These are phyloP conservation scores for Pseudoperonospora humuli DNA, from an alignment of 352 stramenopile genomes.

Conservation along the genomic window DNA sequence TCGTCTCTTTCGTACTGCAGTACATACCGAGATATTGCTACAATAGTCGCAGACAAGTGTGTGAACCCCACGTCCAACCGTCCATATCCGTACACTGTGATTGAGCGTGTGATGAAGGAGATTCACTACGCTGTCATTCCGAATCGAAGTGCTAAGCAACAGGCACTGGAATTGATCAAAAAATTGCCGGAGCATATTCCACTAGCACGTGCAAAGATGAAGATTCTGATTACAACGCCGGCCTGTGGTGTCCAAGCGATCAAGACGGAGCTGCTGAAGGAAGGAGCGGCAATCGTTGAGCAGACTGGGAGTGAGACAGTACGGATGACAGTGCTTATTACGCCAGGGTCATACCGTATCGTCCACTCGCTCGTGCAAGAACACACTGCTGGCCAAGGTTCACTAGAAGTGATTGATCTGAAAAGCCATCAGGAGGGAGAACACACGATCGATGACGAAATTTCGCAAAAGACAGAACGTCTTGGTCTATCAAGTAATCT, in stretches of 20 bases:
- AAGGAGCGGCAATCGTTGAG: slow-evolving; percentile 61
- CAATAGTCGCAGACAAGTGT: slow-evolving; percentile 95
- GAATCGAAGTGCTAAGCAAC: slow-evolving; percentile 93
- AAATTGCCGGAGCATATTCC: slow-evolving; percentile 89
- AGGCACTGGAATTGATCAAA: slow-evolving; percentile 95
- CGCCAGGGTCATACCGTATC: slow-evolving; percentile 66
- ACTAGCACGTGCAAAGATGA: slow-evolving; percentile 96
- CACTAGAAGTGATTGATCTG: slow-evolving; percentile 89
- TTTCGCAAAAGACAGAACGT: slow-evolving; percentile 80
- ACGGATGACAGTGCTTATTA: slow-evolving; percentile 66
- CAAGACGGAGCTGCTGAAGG: slow-evolving; percentile 49
- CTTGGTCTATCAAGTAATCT: slow-evolving; percentile 35
- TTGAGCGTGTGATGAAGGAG: slow-evolving; percentile 95
- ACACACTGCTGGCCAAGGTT: slow-evolving; percentile 41
- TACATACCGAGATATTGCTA: slow-evolving; percentile 92
- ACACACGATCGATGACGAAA: slow-evolving; percentile 88
- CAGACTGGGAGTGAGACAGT: slow-evolving; percentile 47
- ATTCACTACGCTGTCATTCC: slow-evolving; percentile 93
- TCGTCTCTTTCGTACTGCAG: slow-evolving; percentile 27
- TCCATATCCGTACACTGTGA: slow-evolving; percentile 95
- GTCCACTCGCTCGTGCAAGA: slow-evolving; percentile 66
- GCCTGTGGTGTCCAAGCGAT: slow-evolving; percentile 38
- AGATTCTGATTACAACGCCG: slow-evolving; percentile 79
- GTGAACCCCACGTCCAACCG: slow-evolving; percentile 93
- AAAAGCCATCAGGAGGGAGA: slow-evolving; percentile 88